Percentiles rank a stretch among this genome's conserved stretches.
Conservation (phyloP, 208 protist genomes). For the Trypanosomatidae sp. region DNA sequence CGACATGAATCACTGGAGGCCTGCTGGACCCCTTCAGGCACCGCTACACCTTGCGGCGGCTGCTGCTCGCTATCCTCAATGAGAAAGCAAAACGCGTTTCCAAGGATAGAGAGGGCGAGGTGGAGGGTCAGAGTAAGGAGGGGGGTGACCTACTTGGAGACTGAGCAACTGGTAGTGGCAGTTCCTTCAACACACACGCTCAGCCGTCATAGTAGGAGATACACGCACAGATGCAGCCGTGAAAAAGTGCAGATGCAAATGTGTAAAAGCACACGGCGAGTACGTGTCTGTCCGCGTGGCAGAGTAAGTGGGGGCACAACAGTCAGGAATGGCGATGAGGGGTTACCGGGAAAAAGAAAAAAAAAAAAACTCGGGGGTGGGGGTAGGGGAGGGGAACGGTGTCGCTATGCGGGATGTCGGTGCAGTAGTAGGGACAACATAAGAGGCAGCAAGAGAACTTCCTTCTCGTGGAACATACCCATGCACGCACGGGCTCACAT, state of each 20-base stretch:
- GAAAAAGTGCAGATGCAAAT: background rate
- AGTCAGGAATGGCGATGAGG: background rate
- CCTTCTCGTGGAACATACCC: background rate
- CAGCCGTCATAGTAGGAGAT: background rate
- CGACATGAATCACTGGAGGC: background rate
- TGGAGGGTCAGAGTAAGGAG: background rate
- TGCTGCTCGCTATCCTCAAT: background rate
- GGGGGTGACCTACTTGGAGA: background rate
- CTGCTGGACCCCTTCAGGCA: background rate
- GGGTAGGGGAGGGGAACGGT: background rate
- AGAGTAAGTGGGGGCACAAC: conserved; percentile 4
- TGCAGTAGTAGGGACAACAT: background rate
- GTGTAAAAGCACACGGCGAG: background rate
- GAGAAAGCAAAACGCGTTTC: background rate
- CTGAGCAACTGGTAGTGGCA: background rate
- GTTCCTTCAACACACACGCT: background rate
- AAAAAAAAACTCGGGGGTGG: conserved; percentile 3
- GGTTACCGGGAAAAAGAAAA: background rate
- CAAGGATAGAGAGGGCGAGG: background rate
- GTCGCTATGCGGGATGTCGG: background rate
- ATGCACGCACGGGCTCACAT: background rate
- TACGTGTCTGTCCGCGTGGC: background rate
- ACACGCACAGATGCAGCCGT: background rate
- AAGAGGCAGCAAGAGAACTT: background rate
- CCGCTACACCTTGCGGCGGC: background rate